phyloP scores from a whole-genome alignment of 2,329 filamentous ascomycete species.

The Teratosphaeria gauchensis region DNA sequence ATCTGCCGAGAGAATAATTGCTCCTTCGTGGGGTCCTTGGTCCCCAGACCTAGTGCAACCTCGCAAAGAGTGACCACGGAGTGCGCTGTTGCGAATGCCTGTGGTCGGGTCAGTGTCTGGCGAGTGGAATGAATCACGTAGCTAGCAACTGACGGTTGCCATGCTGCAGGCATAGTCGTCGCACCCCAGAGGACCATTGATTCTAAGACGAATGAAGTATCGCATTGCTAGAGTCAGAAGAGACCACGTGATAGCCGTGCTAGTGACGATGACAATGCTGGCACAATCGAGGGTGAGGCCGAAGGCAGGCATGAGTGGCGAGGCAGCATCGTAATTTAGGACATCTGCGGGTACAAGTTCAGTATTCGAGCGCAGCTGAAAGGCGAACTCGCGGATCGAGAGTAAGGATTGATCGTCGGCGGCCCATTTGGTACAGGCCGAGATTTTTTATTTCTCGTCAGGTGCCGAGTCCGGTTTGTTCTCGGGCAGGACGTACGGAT shows the following conservation, averaged over 20 bases:
- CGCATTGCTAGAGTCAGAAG: slow-evolving; percentile 17
- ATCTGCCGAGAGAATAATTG: slow-evolving; percentile 4
- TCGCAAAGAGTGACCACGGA: slow-evolving; percentile 11
- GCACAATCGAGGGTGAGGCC: slow-evolving; percentile 12
- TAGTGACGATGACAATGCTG: slow-evolving; percentile 14
- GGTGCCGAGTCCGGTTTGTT: neutral
- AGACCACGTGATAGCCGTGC: slow-evolving; percentile 16
- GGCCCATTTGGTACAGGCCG: no score
- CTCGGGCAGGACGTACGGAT: neutral
- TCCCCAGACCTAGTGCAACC: slow-evolving; percentile 16
- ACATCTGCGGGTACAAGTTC: neutral
- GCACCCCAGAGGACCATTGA: slow-evolving; percentile 21
- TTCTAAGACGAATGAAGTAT: slow-evolving; percentile 16
- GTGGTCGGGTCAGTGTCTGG: neutral
- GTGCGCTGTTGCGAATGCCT: slow-evolving; percentile 9
- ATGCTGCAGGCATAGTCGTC: slow-evolving; percentile 18
- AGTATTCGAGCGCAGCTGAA: neutral
- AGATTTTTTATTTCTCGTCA: neutral
- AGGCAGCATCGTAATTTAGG: neutral
- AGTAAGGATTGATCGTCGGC: neutral
- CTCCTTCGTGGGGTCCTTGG: neutral
- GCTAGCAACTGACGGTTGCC: slow-evolving; percentile 9
- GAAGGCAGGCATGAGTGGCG: slow-evolving; percentile 11
- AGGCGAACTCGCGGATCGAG: neutral
- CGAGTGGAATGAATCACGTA: neutral